Percentiles rank a stretch among this genome's conserved stretches.
These are phyloP conservation scores for Leccinum uliginosum DNA, from an alignment of 768 basidiomycete genomes.

Conservation along the genomic window DNA sequence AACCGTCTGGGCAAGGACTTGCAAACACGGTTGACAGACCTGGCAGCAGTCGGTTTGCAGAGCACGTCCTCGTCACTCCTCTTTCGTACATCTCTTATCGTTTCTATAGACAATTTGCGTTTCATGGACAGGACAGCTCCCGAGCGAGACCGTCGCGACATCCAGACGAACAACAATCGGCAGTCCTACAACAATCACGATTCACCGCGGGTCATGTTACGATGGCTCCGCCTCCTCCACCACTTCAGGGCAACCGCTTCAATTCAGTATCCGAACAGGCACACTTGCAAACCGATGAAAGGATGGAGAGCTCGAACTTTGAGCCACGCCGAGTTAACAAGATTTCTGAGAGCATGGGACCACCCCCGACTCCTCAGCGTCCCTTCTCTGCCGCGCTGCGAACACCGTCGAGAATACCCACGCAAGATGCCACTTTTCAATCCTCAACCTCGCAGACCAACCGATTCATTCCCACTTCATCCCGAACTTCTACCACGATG, in stretches of 20 bases:
- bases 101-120: slow-evolving; percentile 60
- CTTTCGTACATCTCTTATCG: slow-evolving; percentile 9
- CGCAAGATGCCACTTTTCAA: slow-evolving; percentile 10
- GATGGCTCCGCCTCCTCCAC: slow-evolving; percentile 31
- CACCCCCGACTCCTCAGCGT: slow-evolving; percentile 48
- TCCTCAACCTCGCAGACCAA: slow-evolving; percentile 21
- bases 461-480: slow-evolving; percentile 30
- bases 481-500: slow-evolving; percentile 25
- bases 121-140: slow-evolving; percentile 44
- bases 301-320: slow-evolving; percentile 10
- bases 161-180: slow-evolving; percentile 39
- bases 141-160: slow-evolving; percentile 37
- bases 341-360: slow-evolving; percentile 40
- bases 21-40: slow-evolving; percentile 35
- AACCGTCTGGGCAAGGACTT: slow-evolving; percentile 13
- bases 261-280: slow-evolving; percentile 19
- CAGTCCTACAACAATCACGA: slow-evolving; percentile 38
- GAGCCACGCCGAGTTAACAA: slow-evolving; percentile 23
- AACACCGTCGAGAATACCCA: slow-evolving; percentile 25
- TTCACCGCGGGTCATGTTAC: slow-evolving; percentile 26
- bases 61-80: slow-evolving; percentile 35
- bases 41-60: slow-evolving; percentile 45
- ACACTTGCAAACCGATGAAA: slow-evolving; percentile 9
- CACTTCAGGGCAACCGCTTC: slow-evolving; percentile 19
- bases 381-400: slow-evolving; percentile 21